phyloP scores from a whole-genome alignment of 169 alveolate species.

The Amoebophrya sp. region DNA sequence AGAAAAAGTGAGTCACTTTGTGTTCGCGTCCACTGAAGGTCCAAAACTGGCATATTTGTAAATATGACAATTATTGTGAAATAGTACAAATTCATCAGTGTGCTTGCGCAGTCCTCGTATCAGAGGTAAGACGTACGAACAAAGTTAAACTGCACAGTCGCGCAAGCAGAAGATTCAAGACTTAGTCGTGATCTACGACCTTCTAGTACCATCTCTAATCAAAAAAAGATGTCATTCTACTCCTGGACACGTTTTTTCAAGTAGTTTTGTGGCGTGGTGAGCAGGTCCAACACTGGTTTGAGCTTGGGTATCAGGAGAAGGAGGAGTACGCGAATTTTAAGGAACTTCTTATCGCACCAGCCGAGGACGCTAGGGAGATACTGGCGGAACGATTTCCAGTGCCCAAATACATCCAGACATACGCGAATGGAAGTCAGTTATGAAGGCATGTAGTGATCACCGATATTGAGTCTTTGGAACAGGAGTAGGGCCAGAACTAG shows the following conservation, averaged over 20 bases:
- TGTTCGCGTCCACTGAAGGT: too few species aligned
- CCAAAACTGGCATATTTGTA: too few species aligned
- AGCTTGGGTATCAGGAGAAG: slow-evolving; percentile 92
- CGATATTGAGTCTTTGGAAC: too few species aligned
- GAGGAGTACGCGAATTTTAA: slow-evolving; percentile 86
- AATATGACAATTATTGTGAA: too few species aligned
- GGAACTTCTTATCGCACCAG: slow-evolving; percentile 76
- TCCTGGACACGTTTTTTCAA: slow-evolving; percentile 94
- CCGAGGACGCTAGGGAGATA: slow-evolving; percentile 81
- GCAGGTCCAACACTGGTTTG: slow-evolving; percentile 91
- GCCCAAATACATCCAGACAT: slow-evolving; percentile 91
- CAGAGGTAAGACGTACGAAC: too few species aligned
- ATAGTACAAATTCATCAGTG: too few species aligned
- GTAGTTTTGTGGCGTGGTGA: slow-evolving; percentile 95
- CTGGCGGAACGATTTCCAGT: slow-evolving; percentile 94
- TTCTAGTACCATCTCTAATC: neutral
- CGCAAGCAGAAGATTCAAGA: too few species aligned
- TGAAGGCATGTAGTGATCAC: too few species aligned
- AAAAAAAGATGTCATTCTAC: slow-evolving; percentile 80
- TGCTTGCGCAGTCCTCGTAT: too few species aligned
- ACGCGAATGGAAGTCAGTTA: slow-evolving; percentile 84
- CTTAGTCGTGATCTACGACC: neutral
- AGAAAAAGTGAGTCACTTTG: too few species aligned
- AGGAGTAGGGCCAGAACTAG: too few species aligned
- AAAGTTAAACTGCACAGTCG: too few species aligned